These are phyloP conservation scores for Leptomonas pyrrhocoris DNA, from an alignment of 208 protist genomes.

Conservation along the genomic window DNA sequence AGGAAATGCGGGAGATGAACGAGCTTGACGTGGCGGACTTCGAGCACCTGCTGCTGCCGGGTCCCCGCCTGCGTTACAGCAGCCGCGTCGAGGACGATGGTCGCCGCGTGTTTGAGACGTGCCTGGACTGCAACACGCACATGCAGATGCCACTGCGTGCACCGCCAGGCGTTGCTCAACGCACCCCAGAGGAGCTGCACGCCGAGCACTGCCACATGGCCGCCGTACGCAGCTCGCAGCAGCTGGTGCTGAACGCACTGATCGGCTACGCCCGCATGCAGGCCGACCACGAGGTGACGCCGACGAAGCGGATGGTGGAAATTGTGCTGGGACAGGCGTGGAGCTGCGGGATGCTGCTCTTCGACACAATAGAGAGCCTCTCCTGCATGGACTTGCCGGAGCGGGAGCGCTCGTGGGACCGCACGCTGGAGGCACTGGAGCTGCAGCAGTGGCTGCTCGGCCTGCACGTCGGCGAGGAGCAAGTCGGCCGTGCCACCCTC, in stretches of 20 bases:
- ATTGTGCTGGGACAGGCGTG: constrained; percentile 87
- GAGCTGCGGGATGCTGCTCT: constrained; percentile 90
- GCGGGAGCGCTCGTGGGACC: constrained; percentile 73
- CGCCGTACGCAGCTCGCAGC: constrained; percentile 77
- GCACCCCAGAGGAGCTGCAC: constrained; percentile 79
- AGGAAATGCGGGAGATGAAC: constrained; percentile 8
- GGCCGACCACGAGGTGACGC: constrained; percentile 58
- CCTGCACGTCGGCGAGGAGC: constrained; percentile 91
- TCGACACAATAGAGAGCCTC: constrained; percentile 86
- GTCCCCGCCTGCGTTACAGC: constrained; percentile 78
- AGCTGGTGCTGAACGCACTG: constrained; percentile 83
- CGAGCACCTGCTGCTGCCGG: constrained; percentile 76
- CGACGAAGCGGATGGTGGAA: constrained; percentile 77
- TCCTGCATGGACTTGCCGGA: constrained; percentile 73
- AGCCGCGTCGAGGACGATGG: constrained; percentile 51
- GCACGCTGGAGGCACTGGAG: constrained; percentile 74
- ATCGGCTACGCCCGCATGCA: constrained; percentile 81
- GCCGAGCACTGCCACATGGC: constrained; percentile 89
- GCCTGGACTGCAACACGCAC: constrained; percentile 86
- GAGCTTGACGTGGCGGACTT: constrained; percentile 36
- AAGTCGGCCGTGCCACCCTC: constrained; percentile 87
- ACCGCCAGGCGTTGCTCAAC: constrained; percentile 65
- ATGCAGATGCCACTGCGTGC: constrained; percentile 85
- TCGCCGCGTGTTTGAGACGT: constrained; percentile 77
- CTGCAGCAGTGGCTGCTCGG: constrained; percentile 87